phyloP scores from a whole-genome alignment of 2,329 filamentous ascomycete genomes.

The Fusarium penzigii region DNA sequence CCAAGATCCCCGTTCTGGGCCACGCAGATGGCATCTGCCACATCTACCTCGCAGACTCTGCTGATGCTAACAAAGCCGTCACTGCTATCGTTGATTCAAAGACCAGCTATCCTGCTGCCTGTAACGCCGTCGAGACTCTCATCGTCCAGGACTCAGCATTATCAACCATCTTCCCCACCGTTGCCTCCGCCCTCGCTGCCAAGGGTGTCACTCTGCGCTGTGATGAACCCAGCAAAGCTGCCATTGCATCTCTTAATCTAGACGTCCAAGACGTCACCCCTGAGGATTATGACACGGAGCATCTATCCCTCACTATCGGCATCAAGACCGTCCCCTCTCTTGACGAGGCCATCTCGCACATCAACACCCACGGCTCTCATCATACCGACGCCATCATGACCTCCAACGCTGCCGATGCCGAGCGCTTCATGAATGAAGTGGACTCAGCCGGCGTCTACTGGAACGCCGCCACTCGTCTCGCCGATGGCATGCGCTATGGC shows the following conservation, averaged over 20 bases:
- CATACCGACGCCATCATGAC: constrained; percentile 95
- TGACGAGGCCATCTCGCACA: constrained; percentile 77
- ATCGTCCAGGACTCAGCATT: constrained; percentile 77
- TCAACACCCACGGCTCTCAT: constrained; percentile 88
- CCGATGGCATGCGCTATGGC: constrained; percentile 94
- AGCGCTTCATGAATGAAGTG: constrained; percentile 80
- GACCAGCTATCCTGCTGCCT: constrained; percentile 91
- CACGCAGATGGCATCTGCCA: constrained; percentile 94
- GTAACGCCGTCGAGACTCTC: constrained; percentile 91
- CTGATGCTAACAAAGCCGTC: constrained; percentile 69
- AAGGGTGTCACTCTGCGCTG: constrained; percentile 84
- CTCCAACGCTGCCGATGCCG: constrained; percentile 63
- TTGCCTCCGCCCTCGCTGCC: constrained; percentile 71
- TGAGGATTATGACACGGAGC: constrained; percentile 83
- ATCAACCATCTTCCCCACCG: constrained; percentile 63
- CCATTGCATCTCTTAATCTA: constrained; percentile 51
- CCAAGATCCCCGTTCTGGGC: constrained; percentile 92
- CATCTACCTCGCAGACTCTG: constrained; percentile 80
- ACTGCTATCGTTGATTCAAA: constrained; percentile 88
- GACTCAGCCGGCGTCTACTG: constrained; percentile 94
- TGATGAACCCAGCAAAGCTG: constrained; percentile 67
- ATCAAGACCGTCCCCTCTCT: constrained; percentile 74
- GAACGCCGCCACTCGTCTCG: constrained; percentile 93
- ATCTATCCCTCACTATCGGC: constrained; percentile 80
- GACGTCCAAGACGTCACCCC: constrained; percentile 66